A percentile compares a stretch with the other conserved stretches of the same genome.
phyloP scores from a whole-genome alignment of 2,329 filamentous ascomycete genomes.

The Cladosporium oxysporum region DNA sequence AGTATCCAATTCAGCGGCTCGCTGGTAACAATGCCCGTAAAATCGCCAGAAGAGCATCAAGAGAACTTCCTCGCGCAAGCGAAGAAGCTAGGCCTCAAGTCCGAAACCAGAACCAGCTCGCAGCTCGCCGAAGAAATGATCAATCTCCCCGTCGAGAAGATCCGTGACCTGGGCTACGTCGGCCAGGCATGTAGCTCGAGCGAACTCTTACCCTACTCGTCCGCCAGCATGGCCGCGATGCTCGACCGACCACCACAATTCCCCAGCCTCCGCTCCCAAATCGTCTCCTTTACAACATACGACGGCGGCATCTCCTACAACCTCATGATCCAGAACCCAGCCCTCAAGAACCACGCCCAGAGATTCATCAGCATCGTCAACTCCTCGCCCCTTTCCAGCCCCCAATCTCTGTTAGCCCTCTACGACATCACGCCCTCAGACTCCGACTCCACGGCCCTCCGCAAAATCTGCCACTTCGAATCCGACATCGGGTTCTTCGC shows the following conservation, averaged over 20 bases:
- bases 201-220: conserved; percentile 22
- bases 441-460: conserved; percentile 17
- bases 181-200: conserved; percentile 22
- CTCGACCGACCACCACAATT: not conserved
- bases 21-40: conserved; percentile 24
- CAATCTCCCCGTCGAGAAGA: conserved; percentile 17
- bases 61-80: conserved; percentile 24
- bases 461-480: conserved; percentile 27
- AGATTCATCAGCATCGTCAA: conserved; percentile 53
- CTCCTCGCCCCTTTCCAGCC: not conserved
- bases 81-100: conserved; percentile 13
- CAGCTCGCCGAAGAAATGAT: conserved; percentile 23
- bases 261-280: conserved; percentile 20
- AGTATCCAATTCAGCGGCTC: conserved; percentile 24
- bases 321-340: conserved; percentile 47
- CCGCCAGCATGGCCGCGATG: conserved; percentile 21
- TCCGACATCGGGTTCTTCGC: conserved; percentile 27
- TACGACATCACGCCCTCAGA: conserved; percentile 20
- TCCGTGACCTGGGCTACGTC: conserved; percentile 19
- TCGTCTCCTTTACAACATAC: conserved; percentile 30
- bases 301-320: conserved; percentile 36
- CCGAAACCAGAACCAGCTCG: not conserved
- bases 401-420: conserved; percentile 17
- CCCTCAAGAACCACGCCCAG: conserved; percentile 59
- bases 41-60: conserved; percentile 21